phyloP scores from a whole-genome alignment of 352 stramenopile species.

The Globisporangium orthogonon region DNA sequence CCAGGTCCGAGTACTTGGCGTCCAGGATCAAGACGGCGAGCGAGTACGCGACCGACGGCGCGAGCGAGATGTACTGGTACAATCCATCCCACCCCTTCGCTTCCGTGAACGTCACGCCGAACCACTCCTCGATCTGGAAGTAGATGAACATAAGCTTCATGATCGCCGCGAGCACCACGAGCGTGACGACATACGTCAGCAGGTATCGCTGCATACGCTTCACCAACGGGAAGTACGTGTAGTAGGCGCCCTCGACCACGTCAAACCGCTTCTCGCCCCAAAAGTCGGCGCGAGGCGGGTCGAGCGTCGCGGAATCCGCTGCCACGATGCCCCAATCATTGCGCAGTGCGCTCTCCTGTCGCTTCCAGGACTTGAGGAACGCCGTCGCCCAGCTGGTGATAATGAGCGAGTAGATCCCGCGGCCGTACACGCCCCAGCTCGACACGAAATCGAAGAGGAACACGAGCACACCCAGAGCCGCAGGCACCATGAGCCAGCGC shows the following conservation, averaged over 20 bases:
- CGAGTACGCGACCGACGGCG: conserved; percentile 70
- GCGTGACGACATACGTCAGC: conserved; percentile 61
- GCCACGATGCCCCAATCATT: conserved; percentile 79
- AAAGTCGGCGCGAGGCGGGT: conserved; percentile 61
- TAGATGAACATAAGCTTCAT: conserved; percentile 80
- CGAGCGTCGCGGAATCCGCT: conserved; percentile 32
- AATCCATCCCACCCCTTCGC: conserved; percentile 59
- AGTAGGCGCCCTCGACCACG: conserved; percentile 72
- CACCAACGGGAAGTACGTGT: conserved; percentile 79
- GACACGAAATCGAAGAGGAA: conserved; percentile 78
- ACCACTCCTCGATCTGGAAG: conserved; percentile 72
- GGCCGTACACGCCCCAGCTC: conserved; percentile 47
- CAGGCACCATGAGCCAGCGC: conserved; percentile 89
- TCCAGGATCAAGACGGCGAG: conserved; percentile 71
- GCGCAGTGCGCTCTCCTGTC: conserved; percentile 76
- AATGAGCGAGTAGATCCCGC: conserved; percentile 83
- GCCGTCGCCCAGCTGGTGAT: conserved; percentile 87
- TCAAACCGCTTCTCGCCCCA: conserved; percentile 70
- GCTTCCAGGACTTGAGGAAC: conserved; percentile 91
- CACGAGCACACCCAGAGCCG: conserved; percentile 82
- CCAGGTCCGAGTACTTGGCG: conserved; percentile 88
- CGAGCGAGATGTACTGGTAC: conserved; percentile 61
- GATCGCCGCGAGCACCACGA: conserved; percentile 57
- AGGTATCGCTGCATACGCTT: conserved; percentile 72
- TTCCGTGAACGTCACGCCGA: conserved; percentile 43